Conservation (phyloP, 2,329 filamentous ascomycete species). For the Teratosphaeria viscida region DNA sequence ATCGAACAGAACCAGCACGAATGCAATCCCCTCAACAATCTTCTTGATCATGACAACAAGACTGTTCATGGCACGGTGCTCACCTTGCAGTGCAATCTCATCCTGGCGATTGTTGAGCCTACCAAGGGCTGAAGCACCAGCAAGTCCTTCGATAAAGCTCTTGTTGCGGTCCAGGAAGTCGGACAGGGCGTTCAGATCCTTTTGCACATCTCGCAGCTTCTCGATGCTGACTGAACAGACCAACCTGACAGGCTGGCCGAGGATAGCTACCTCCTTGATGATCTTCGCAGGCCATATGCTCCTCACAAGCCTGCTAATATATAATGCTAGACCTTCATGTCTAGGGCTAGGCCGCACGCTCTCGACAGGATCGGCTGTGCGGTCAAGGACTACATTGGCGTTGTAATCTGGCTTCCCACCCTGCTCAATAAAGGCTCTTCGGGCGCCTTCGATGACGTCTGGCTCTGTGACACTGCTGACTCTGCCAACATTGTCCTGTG, state of each 20-base stretch:
- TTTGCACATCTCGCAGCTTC: constrained; percentile 69
- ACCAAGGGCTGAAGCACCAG: constrained; percentile 78
- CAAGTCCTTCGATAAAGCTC: constrained; percentile 82
- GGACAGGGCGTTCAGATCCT: constrained; percentile 65
- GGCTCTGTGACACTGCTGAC: constrained; percentile 66
- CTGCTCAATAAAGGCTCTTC: constrained; percentile 81
- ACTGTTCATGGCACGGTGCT: constrained; percentile 84
- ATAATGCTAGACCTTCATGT: constrained; percentile 78
- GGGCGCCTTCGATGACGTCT: constrained; percentile 72
- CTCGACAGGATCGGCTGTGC: constrained; percentile 58
- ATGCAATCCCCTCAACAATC: constrained; percentile 93
- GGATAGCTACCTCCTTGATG: constrained; percentile 44
- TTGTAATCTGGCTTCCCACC: constrained; percentile 79
- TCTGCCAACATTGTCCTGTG: constrained; percentile 51
- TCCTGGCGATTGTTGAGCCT: constrained; percentile 73
- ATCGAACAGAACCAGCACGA: constrained; percentile 88
- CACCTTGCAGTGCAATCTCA: constrained; percentile 82
- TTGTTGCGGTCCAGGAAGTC: constrained; percentile 82
- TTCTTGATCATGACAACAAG: constrained; percentile 76
- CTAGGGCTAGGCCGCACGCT: constrained; percentile 79
- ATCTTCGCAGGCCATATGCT: constrained; percentile 79
- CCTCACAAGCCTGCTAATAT: constrained; percentile 77
- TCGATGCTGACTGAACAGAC: constrained; percentile 53
- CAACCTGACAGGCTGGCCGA: constrained; percentile 53
- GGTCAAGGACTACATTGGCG: constrained; percentile 58